phyloP scores from a whole-genome alignment of 306 rosid species.

The Cicer bijugum region DNA sequence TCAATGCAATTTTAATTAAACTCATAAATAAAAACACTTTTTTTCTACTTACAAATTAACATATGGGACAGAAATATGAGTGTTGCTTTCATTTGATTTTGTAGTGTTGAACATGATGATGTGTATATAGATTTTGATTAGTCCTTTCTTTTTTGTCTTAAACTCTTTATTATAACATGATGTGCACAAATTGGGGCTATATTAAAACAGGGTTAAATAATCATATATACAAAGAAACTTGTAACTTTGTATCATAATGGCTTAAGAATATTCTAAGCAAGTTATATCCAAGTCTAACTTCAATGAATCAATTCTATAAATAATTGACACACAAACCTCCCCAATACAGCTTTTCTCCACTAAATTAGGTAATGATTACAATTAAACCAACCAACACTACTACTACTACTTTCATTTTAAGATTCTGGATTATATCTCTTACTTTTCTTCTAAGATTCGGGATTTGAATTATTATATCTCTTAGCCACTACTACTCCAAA shows the following conservation, averaged over 20 bases:
- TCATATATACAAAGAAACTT: conserved; percentile 28
- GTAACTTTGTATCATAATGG: conserved; percentile 48
- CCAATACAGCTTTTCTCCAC: conserved; percentile 57
- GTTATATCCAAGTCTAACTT: conserved; percentile 44
- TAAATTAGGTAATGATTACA: conserved; percentile 52
- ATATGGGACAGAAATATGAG: not conserved
- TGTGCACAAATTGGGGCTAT: conserved; percentile 25
- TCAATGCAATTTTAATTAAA: no score
- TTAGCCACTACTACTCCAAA: conserved; percentile 34
- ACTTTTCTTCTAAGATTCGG: conserved; percentile 28
- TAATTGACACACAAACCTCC: conserved; percentile 28
- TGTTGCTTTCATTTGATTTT: not conserved
- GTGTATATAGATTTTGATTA: conserved; percentile 7
- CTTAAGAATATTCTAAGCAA: conserved; percentile 47
- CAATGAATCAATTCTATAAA: conserved; percentile 44
- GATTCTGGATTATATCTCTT: conserved; percentile 39
- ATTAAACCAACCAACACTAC: conserved; percentile 46
- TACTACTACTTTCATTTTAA: conserved; percentile 30
- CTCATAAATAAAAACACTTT: no score
- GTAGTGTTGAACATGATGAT: conserved; percentile 32
- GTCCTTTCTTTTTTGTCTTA: conserved; percentile 26
- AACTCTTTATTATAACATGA: not conserved
- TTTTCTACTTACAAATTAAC: no score
- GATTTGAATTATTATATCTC: conserved; percentile 43
- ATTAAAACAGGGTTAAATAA: conserved; percentile 39